phyloP scores from a whole-genome alignment of 202 grass and related monocot genomes.

The Schoenoplectus tabernaemontani region DNA sequence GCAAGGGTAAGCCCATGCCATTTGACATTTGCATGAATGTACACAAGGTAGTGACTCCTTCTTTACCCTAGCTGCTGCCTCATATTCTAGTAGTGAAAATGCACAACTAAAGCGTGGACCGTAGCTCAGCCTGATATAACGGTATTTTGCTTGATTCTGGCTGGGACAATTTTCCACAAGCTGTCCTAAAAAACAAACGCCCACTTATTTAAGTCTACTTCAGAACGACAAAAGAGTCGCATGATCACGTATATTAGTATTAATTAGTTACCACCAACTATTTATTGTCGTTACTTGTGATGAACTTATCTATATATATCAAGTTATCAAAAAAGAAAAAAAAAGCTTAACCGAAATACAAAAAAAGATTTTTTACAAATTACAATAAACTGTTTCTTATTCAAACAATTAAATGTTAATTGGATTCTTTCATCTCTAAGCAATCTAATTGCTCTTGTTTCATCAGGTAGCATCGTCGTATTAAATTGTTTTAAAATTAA shows the following conservation, averaged over 20 bases:
- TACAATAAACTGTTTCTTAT: too few relatives aligned
- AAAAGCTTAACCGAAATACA: too few relatives aligned
- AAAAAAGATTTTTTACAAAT: background rate
- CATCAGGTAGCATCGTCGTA: too few relatives aligned
- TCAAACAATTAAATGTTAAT: too few relatives aligned
- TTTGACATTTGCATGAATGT: too few relatives aligned
- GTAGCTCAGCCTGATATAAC: background rate
- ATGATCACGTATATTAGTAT: background rate
- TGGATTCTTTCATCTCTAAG: too few relatives aligned
- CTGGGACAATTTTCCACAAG: background rate
- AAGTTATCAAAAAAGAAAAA: background rate
- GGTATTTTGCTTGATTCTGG: background rate
- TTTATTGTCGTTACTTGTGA: background rate
- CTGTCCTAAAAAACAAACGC: background rate
- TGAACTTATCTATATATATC: background rate
- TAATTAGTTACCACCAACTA: background rate
- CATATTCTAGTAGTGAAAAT: background rate
- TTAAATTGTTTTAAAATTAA: too few relatives aligned
- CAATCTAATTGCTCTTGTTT: too few relatives aligned
- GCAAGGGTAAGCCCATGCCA: too few relatives aligned
- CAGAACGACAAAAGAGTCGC: background rate
- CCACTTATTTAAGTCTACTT: background rate
- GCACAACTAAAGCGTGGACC: constrained; percentile 7
- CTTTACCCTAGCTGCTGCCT: too few relatives aligned
- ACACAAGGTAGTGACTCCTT: too few relatives aligned